Percentiles rank a stretch among this genome's conserved stretches.
phyloP scores from a whole-genome alignment of 2,329 filamentous ascomycete species.

The Penicillium sp. region DNA sequence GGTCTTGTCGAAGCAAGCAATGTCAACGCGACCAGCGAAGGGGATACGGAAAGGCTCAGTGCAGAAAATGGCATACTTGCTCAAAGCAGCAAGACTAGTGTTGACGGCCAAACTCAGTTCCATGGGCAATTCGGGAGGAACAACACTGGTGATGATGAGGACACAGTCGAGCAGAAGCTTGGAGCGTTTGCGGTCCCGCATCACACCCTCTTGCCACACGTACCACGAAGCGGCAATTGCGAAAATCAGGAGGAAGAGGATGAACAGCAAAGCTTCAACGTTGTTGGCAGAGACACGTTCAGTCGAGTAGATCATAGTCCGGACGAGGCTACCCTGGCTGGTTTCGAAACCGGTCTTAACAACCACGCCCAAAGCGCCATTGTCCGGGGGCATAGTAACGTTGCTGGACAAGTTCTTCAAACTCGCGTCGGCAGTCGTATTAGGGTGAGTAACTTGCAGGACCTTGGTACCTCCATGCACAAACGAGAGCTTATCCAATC shows the following conservation, averaged over 20 bases:
- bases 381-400: conserved; percentile 81
- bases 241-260: conserved; percentile 92
- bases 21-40: conserved; percentile 88
- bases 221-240: conserved; percentile 98
- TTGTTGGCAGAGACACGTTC: conserved; percentile 99
- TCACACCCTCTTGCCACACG: conserved; percentile 95
- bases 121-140: conserved; percentile 98
- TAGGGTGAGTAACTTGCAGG: conserved; percentile 88
- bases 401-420: conserved; percentile 69
- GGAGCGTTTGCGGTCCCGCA: conserved; percentile 90
- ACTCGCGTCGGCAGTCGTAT: conserved; percentile 61
- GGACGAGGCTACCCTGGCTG: conserved; percentile 92
- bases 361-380: conserved; percentile 89
- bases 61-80: conserved; percentile 96
- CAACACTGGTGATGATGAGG: conserved; percentile 95
- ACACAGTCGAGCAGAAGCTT: conserved; percentile 97
- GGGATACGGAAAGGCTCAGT: conserved; percentile 98
- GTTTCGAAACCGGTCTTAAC: conserved; percentile 99
- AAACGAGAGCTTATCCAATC: conserved; percentile 93
- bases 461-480: conserved; percentile 98
- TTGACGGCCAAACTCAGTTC: conserved; percentile 96
- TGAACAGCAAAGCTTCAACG: conserved; percentile 92
- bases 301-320: conserved; percentile 99
- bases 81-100: conserved; percentile 89
- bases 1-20: conserved; percentile 98